Evolutionary conservation across 352 stramenopile genomes (phyloP).

Genomic region (Halophytophthora batemanensis): DNA sequence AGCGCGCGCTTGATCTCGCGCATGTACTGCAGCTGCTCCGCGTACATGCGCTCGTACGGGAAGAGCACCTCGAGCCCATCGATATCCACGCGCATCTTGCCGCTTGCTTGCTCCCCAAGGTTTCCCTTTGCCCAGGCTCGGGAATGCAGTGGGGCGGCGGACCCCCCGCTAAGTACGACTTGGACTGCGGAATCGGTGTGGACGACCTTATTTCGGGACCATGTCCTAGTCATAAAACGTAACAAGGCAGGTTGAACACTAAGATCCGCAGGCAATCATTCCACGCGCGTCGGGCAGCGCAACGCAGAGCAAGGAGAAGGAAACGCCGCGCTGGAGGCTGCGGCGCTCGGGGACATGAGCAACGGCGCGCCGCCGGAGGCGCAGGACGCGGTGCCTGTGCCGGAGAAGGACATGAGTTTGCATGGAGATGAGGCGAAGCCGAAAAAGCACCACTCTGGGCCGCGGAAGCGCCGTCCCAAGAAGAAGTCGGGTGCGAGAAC

Average conservation of each 20-base stretch:
- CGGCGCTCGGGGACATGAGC: constrained; percentile 10
- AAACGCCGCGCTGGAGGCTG: too few relatives aligned
- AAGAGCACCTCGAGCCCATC: constrained; percentile 98
- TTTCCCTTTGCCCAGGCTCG: background rate
- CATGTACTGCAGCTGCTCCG: constrained; percentile 99
- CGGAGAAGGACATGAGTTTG: constrained; percentile 8
- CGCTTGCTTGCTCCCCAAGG: background rate
- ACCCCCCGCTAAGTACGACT: too few relatives aligned
- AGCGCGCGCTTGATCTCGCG: constrained; percentile 96
- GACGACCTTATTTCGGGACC: too few relatives aligned
- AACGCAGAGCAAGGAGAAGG: too few relatives aligned
- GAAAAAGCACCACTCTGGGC: constrained; percentile 49
- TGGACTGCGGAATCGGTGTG: too few relatives aligned
- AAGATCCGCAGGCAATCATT: too few relatives aligned
- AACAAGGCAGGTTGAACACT: too few relatives aligned
- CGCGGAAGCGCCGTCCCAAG: constrained; percentile 62
- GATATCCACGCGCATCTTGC: constrained; percentile 91
- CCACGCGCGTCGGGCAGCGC: too few relatives aligned
- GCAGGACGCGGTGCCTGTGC: constrained; percentile 8
- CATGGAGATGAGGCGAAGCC: constrained; percentile 2
- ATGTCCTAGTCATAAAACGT: too few relatives aligned
- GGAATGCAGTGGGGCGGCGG: too few relatives aligned
- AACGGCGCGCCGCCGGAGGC: constrained; percentile 8
- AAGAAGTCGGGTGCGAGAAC: constrained; percentile 29
- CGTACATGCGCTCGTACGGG: constrained; percentile 96